These are phyloP conservation scores for Colletotrichum limetticola DNA, from an alignment of 2,329 filamentous ascomycete genomes.

Conservation along the genomic window DNA sequence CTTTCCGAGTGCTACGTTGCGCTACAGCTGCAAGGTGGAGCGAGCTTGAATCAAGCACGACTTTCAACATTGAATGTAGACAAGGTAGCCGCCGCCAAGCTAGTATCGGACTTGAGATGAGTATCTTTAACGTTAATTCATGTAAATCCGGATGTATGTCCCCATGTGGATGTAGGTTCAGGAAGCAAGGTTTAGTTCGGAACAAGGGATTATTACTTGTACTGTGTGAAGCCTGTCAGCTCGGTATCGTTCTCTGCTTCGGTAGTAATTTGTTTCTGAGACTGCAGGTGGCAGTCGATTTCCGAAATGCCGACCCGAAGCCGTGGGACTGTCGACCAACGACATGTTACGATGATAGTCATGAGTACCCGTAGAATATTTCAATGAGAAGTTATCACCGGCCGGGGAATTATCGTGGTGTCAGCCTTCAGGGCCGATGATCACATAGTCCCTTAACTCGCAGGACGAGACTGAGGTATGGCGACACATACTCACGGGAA, in stretches of 20 bases:
- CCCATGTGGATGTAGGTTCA: background rate
- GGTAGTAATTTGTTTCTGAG: background rate
- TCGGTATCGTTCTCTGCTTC: background rate
- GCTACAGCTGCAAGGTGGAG: background rate
- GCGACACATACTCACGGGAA: no score
- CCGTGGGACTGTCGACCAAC: no score
- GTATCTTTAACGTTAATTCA: background rate
- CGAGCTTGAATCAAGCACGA: background rate
- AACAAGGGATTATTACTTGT: background rate
- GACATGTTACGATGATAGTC: no score
- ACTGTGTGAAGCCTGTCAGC: background rate
- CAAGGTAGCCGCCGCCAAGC: no score
- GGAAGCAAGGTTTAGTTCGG: background rate
- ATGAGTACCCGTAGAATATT: no score
- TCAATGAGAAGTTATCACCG: no score
- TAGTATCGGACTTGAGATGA: background rate
- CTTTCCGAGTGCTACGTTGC: background rate
- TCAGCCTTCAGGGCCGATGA: no score
- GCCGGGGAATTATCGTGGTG: no score
- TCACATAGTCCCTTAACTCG: no score
- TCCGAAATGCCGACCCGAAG: background rate
- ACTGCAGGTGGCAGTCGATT: background rate
- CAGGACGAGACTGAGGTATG: no score
- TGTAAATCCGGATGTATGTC: background rate
- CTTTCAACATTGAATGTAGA: background rate